Evolutionary conservation across 768 basidiomycete genomes (phyloP), one percentile per base, ranked within the genome.

Genomic region (Tricholoma sp.): DNA sequence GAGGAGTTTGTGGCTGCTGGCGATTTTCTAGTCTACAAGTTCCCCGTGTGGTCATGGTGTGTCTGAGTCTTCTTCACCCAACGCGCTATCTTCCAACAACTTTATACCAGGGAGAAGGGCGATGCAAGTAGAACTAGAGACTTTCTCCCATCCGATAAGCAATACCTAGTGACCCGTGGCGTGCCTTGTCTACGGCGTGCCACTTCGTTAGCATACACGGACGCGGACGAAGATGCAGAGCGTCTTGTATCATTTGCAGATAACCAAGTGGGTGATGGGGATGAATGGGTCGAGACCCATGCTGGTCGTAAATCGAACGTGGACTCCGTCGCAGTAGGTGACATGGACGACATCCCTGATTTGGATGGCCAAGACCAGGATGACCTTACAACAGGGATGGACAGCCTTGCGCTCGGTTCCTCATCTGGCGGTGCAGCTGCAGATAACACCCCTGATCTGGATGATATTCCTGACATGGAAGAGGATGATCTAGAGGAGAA

Each of bases 221-320:
- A 96, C 63, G 91, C 88, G 10, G 95, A 98, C 68, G 96, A 97
- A 72, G 97, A 98, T 65, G 92, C 90, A 0, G 96, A 99, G 70
- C 90, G 93, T 41, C 75, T 98, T 20, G 80, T 99, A 47, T 85
- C 83, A 34, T 94, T 98, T 62, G 90, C 81, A 0, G 87, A 86
- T 64, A 74, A 81, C 12, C 79, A 80, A 3, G 74, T 74, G 4
- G 79, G 76, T 31, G 83, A 80, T 28, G 86, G 78, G 13, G 94
- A 97, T 57, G 96, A 98, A 63, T 99, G 97, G 97, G 97, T 99
- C 17, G 94, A 98, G 70, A 99, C 97, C 10, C 97, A 99, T 68
- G 88, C 94, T 0, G 89, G 90, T 3, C 83, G 91, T 61, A 81
- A 81, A 62, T 20, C 76, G 13, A 72, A 76, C 18, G 57, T 72